Percentiles rank a stretch among this genome's conserved stretches.
phyloP scores from a whole-genome alignment of 306 rosid species.

The Inga oerstediana region DNA sequence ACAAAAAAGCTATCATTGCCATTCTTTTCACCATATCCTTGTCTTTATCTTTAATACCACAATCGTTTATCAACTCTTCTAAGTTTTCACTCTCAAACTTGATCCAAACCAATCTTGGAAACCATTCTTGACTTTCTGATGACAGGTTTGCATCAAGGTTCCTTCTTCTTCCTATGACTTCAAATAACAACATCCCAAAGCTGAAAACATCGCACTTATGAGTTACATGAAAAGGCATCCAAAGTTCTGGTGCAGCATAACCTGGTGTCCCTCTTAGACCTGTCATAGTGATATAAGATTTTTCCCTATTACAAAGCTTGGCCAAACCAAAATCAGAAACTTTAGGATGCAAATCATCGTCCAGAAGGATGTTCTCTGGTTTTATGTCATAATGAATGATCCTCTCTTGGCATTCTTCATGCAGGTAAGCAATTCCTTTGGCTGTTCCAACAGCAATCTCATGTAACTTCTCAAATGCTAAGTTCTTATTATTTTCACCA shows the following conservation, averaged over 20 bases:
- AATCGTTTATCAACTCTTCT: neutral
- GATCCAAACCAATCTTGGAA: slow-evolving; percentile 41
- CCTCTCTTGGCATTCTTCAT: slow-evolving; percentile 44
- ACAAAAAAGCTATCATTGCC: slow-evolving; percentile 39
- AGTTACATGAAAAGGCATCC: slow-evolving; percentile 42
- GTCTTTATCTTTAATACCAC: slow-evolving; percentile 40
- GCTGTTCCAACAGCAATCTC: slow-evolving; percentile 46
- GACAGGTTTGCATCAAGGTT: slow-evolving; percentile 19
- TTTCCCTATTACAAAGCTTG: slow-evolving; percentile 41
- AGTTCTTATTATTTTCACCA: neutral
- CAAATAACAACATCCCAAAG: slow-evolving; percentile 51
- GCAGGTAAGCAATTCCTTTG: slow-evolving; percentile 40
- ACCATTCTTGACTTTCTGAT: slow-evolving; percentile 36
- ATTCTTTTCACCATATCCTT: slow-evolving; percentile 22
- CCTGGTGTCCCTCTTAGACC: slow-evolving; percentile 49
- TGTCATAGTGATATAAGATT: slow-evolving; percentile 32
- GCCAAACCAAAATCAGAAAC: slow-evolving; percentile 50
- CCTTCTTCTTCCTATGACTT: slow-evolving; percentile 39
- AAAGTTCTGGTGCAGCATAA: slow-evolving; percentile 47
- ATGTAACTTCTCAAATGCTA: slow-evolving; percentile 36
- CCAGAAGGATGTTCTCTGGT: slow-evolving; percentile 45
- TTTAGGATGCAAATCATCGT: slow-evolving; percentile 31
- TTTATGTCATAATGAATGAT: slow-evolving; percentile 49
- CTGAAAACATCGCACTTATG: slow-evolving; percentile 53
- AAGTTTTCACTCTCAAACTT: slow-evolving; percentile 15